phyloP scores from a whole-genome alignment of 192 early-diverging fungal genomes.

The Coemansia sp. region DNA sequence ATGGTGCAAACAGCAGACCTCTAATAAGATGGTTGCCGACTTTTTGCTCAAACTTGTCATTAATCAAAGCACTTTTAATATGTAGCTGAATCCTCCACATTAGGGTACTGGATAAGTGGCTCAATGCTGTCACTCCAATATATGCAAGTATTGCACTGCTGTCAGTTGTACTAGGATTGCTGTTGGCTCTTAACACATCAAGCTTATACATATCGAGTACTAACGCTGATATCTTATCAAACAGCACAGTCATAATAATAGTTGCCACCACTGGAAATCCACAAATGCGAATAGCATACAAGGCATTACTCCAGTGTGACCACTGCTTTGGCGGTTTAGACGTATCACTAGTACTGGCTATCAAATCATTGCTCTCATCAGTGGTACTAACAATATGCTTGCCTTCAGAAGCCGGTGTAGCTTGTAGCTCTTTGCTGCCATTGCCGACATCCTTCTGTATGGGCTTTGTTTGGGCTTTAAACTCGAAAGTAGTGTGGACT shows the following conservation, averaged over 20 bases:
- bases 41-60: background rate
- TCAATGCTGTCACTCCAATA: background rate
- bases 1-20: slow-evolving; percentile 3
- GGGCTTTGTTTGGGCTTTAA: background rate
- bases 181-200: background rate
- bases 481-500: background rate
- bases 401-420: background rate
- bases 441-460: background rate
- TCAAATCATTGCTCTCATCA: background rate
- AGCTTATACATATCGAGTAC: background rate
- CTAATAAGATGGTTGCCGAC: background rate
- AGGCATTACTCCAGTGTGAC: slow-evolving; percentile 55
- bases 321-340: background rate
- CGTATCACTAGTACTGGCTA: background rate
- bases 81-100: background rate
- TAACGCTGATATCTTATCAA: background rate
- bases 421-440: background rate
- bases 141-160: background rate
- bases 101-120: background rate
- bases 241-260: background rate
- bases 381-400: background rate
- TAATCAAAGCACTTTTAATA: background rate
- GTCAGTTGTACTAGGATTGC: background rate
- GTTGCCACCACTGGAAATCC: background rate
- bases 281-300: slow-evolving; percentile 37